These are phyloP conservation scores for Penicillium digitatum DNA, from an alignment of 2,329 filamentous ascomycete species.

Conservation along the genomic window DNA sequence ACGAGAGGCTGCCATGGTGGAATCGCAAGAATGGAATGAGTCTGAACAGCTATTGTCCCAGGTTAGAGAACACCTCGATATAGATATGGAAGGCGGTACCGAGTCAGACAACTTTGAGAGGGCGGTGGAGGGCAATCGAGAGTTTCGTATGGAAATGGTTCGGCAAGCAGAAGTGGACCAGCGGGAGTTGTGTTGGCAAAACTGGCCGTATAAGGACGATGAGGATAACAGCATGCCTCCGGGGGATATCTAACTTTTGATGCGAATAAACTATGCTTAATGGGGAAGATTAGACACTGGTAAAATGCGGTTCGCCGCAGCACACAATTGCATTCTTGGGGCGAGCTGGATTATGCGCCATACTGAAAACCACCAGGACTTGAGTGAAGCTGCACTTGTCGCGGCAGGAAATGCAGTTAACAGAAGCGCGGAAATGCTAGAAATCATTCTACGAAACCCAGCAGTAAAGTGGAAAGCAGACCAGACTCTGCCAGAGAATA, in stretches of 20 bases:
- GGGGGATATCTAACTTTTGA: constrained; percentile 1
- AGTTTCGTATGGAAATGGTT: constrained; percentile 25
- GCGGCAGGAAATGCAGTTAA: no score
- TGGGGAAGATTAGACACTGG: no score
- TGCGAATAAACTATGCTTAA: not conserved
- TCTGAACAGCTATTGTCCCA: constrained; percentile 21
- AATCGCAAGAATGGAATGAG: constrained; percentile 27
- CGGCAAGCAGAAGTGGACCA: constrained; percentile 19
- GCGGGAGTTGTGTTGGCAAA: constrained; percentile 24
- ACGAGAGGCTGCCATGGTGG: constrained; percentile 18
- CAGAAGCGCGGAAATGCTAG: no score
- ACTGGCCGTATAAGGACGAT: constrained; percentile 29
- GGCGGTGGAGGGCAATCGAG: constrained; percentile 16
- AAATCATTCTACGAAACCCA: no score
- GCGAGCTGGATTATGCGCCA: no score
- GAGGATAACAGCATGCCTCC: constrained; percentile 18
- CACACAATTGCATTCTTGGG: no score
- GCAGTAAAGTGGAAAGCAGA: no score
- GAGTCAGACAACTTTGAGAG: constrained; percentile 25
- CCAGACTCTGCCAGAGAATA: no score
- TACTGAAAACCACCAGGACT: no score
- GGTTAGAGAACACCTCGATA: constrained; percentile 21
- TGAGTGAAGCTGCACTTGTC: no score
- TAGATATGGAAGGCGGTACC: constrained; percentile 27
- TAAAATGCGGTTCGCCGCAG: no score